A percentile compares a stretch with the other conserved stretches of the same genome.
These are phyloP conservation scores for Brassica napus DNA, from an alignment of 345 rosid genomes.

Conservation along the genomic window Da-Ae NC_063452.1:52934001-52934500, in stretches of 20 bases:
- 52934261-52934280: neutral
- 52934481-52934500: conserved; percentile 73
- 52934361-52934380: conserved; percentile 70
- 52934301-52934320: conserved; percentile 41
- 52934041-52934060: neutral
- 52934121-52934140: neutral
- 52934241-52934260: neutral
- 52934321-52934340: conserved; percentile 78
- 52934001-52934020: neutral
- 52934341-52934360: conserved; percentile 72
- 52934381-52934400: conserved; percentile 81
- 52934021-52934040: neutral
- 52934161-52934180: too few relatives aligned
- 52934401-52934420: conserved; percentile 77
- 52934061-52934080: neutral
- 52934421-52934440: conserved; percentile 58
- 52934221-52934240: neutral
- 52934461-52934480: conserved; percentile 79
- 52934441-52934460: conserved; percentile 84
- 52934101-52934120: neutral
- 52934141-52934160: too few relatives aligned
- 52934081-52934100: neutral
- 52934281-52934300: neutral
- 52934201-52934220: neutral
- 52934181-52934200: neutral